phyloP scores from a whole-genome alignment of 1,284 basidiomycete species.

The Testicularia cyperi region DNA sequence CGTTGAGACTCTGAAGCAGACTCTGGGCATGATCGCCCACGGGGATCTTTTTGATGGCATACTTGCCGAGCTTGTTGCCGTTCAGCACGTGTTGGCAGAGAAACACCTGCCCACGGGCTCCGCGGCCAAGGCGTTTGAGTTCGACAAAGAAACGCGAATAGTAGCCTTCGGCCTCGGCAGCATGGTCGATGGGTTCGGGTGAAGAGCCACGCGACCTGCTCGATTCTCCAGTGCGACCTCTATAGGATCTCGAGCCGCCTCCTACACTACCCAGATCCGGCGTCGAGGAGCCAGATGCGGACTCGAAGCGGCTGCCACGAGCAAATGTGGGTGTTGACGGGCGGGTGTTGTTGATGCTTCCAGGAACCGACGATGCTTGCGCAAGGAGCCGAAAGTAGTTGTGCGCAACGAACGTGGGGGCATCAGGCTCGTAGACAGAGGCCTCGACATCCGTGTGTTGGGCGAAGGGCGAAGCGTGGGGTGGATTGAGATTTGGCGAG shows the following conservation, averaged over 20 bases:
- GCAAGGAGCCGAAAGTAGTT: conserved; percentile 52
- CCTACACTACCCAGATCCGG: conserved; percentile 1
- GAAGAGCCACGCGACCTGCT: background rate
- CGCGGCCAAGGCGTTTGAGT: conserved; percentile 81
- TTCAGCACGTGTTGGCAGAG: conserved; percentile 81
- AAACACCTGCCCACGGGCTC: conserved; percentile 85
- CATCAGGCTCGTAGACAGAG: conserved; percentile 4
- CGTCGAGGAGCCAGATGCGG: conserved; percentile 16
- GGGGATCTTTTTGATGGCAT: conserved; percentile 89
- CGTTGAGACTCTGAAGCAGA: conserved; percentile 45
- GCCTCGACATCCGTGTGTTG: background rate
- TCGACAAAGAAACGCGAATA: conserved; percentile 79
- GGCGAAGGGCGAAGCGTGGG: background rate
- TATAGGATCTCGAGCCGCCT: conserved; percentile 1
- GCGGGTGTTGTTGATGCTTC: background rate
- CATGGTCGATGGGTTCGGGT: conserved; percentile 13
- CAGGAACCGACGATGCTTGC: conserved; percentile 10
- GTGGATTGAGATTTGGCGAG: conserved; percentile 1
- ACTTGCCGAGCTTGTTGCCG: conserved; percentile 71
- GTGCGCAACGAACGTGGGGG: conserved; percentile 28
- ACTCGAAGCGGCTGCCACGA: conserved; percentile 11
- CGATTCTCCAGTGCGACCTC: background rate
- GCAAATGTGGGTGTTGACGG: conserved; percentile 2
- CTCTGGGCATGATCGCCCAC: conserved; percentile 68
- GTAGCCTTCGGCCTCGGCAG: conserved; percentile 62